Evolutionary conservation across 1,139 yeast genomes (phyloP).

Genomic region (Magnusiomyces suaveolens): DNA sequence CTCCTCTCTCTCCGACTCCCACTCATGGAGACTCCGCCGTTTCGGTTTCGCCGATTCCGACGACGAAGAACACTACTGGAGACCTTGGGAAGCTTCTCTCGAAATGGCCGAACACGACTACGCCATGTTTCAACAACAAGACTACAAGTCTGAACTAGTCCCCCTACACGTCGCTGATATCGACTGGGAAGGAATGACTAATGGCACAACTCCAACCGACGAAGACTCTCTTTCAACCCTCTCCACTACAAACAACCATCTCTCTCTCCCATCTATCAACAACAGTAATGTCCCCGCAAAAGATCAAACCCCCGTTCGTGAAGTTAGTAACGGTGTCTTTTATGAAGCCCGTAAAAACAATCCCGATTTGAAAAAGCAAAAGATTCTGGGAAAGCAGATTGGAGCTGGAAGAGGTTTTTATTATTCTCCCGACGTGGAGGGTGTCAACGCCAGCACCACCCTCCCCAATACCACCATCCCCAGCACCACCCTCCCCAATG

Average conservation of each 20-base stretch:
- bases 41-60: constrained; percentile 23
- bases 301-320: background rate
- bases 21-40: constrained; percentile 20
- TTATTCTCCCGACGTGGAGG: background rate
- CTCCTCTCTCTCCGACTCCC: constrained; percentile 16
- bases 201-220: background rate
- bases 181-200: constrained; percentile 10
- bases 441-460: background rate
- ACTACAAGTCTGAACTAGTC: constrained; percentile 11
- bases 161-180: constrained; percentile 10
- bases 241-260: background rate
- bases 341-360: background rate
- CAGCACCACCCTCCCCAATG: background rate
- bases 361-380: background rate
- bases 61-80: constrained; percentile 26
- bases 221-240: background rate
- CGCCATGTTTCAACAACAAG: constrained; percentile 9
- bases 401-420: background rate
- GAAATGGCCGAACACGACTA: constrained; percentile 22
- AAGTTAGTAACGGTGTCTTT: background rate
- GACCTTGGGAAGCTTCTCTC: constrained; percentile 20
- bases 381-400: constrained; percentile 4
- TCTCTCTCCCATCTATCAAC: constrained; percentile 1
- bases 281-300: constrained; percentile 1
- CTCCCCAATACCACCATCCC: background rate